A percentile compares a stretch with the other conserved stretches of the same genome.
Conservation (phyloP, 257 asterid species). For the Primulina huaijiensis region DNA sequence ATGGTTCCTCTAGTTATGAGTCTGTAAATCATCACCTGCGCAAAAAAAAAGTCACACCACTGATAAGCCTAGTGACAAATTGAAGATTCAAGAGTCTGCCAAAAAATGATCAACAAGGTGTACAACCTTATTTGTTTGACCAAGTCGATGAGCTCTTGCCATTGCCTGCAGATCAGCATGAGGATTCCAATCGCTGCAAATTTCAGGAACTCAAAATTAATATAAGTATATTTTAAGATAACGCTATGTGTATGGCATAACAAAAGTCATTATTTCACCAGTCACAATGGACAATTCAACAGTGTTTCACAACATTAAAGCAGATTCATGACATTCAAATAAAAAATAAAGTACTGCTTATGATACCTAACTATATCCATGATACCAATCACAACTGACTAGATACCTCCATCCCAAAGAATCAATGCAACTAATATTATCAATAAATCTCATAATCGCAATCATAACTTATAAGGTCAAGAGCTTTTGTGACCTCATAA, state of each 20-base stretch:
- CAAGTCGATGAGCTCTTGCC: slow-evolving; percentile 99
- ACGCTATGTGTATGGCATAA: slow-evolving; percentile 1
- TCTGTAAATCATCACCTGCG: slow-evolving; percentile 95
- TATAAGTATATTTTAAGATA: slow-evolving; percentile 4
- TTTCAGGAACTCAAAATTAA: slow-evolving; percentile 24
- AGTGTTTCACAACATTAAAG: background rate
- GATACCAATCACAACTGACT: background rate
- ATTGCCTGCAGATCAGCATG: slow-evolving; percentile 99
- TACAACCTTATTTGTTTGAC: slow-evolving; percentile 93
- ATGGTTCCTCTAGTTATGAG: slow-evolving; percentile 86
- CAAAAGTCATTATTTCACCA: background rate
- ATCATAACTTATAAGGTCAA: too few relatives aligned
- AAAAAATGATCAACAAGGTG: slow-evolving; percentile 20
- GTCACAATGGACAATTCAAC: background rate
- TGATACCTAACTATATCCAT: background rate
- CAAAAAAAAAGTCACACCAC: slow-evolving; percentile 15
- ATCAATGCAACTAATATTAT: background rate
- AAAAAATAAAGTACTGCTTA: too few relatives aligned
- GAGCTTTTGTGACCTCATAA: too few relatives aligned
- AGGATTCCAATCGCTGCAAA: slow-evolving; percentile 97
- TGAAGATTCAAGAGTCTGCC: slow-evolving; percentile 19
- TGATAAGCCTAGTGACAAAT: slow-evolving; percentile 22
- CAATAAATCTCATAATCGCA: background rate
- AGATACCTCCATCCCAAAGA: slow-evolving; percentile 1
- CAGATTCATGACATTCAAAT: too few relatives aligned